A percentile compares a stretch with the other conserved stretches of the same genome.
Evolutionary conservation across 345 rosid species (phyloP).

Genomic region (Rhizophora mangle): DNA sequence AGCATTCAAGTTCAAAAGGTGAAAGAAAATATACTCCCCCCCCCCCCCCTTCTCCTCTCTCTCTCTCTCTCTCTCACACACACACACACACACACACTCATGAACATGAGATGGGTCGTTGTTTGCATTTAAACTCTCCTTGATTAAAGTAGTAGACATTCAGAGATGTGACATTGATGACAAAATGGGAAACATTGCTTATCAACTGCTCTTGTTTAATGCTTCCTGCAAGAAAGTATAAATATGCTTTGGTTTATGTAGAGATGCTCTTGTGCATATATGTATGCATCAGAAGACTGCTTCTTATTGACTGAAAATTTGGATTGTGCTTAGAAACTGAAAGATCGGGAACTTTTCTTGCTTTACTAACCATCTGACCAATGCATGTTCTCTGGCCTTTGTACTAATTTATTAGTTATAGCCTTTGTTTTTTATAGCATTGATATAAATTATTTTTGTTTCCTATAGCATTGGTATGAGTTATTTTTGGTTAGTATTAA

Average conservation of each 20-base stretch:
- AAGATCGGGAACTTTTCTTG: conserved; percentile 29
- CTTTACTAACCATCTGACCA: conserved; percentile 3
- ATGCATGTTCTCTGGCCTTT: conserved; percentile 16
- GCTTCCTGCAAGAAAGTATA: conserved; percentile 19
- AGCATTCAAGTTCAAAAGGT: conserved; percentile 18
- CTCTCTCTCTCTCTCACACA: not conserved
- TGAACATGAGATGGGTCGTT: not conserved
- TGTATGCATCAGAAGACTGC: not conserved
- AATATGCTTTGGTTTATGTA: not conserved
- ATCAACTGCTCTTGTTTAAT: conserved; percentile 19
- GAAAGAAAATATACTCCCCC: not conserved
- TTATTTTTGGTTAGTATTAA: too few species aligned
- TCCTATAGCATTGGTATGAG: not conserved
- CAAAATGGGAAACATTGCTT: conserved; percentile 25
- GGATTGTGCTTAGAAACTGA: conserved; percentile 15
- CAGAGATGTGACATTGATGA: conserved; percentile 31
- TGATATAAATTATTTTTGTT: not conserved
- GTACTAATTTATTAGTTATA: not conserved
- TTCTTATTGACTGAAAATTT: conserved; percentile 9
- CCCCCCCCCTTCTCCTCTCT: not conserved
- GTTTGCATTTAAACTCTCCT: not conserved
- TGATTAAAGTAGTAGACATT: conserved; percentile 15
- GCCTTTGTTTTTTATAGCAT: not conserved
- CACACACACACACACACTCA: conserved; percentile 1
- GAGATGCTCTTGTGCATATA: not conserved